These are phyloP conservation scores for Verticillium zaregamsianum DNA, from an alignment of 2,329 filamentous ascomycete genomes.

Conservation along the genomic window DNA sequence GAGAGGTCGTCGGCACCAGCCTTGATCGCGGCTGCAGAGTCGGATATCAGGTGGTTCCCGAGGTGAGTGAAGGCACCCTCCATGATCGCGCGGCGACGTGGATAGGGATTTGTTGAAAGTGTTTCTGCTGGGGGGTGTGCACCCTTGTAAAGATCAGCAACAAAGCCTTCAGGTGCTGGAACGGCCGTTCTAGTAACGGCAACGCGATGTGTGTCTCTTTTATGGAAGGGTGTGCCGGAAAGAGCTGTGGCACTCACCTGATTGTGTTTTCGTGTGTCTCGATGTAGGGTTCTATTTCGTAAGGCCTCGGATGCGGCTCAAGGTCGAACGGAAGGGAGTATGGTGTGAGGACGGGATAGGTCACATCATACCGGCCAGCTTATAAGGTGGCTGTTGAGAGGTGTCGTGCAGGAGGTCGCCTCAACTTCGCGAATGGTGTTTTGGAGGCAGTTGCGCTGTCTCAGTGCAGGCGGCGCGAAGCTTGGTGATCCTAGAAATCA, in stretches of 20 bases:
- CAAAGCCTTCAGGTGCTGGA: neutral
- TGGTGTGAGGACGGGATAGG: constrained; percentile 5
- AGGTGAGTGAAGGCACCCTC: constrained; percentile 86
- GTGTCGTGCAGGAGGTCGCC: neutral
- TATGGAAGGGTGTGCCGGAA: neutral
- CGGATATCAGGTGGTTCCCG: constrained; percentile 80
- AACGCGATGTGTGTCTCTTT: neutral
- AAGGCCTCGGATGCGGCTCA: constrained; percentile 14
- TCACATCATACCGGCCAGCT: constrained; percentile 15
- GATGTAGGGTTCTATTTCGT: constrained; percentile 6
- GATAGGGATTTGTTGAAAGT: neutral
- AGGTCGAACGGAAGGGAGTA: constrained; percentile 12
- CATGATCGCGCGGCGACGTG: constrained; percentile 46
- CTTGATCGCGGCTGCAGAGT: constrained; percentile 82
- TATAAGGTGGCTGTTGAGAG: neutral
- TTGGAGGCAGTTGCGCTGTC: neutral
- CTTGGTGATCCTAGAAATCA: neutral
- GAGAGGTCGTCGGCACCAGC: constrained; percentile 74
- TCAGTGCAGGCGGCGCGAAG: neutral
- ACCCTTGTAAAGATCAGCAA: neutral
- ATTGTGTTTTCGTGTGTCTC: neutral
- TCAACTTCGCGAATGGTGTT: neutral
- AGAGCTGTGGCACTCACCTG: neutral
- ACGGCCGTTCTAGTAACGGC: too few relatives aligned
- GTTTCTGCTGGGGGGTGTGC: neutral